Base-by-base conservation (phyloP, 164 flowering plant genomes). In the Nymphaea colorata region DNA sequence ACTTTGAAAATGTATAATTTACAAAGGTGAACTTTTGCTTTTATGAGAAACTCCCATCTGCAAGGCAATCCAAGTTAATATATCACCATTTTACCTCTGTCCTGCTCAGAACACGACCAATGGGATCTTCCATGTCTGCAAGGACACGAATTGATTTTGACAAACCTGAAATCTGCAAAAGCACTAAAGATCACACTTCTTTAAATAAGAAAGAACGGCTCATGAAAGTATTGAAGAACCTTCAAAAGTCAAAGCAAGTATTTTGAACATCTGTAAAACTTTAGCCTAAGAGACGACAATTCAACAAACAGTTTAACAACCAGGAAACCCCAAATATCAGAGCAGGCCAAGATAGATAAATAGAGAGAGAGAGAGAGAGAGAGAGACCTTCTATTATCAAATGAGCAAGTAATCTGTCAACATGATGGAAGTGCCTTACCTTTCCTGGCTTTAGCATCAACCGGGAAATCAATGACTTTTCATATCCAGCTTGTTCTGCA, bases 111-210 rank as follows among this genome's bases (percentile, higher is more conserved):
- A 90, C 82, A 57, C 69, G 83, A 62, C 97, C 96, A 81, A 95
- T 81, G 64, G 99, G 99, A 61, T 95, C 98, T 62, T 95, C 88
- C 94, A 92, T 92, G 73, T 87, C 79, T 55, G 99, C 98, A 72
- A 95, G 94, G 53, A 79, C 80, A 69, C 98, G 98, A 72, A 95
- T 79, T 41, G 93, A 80, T 67, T 86, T 86, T 51, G 99, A 87
- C 70, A 95, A 90, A 74, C 87, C 83, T 61, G 81, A 66, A 69
- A 95, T 78, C 98, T 95, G 86, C 67, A 66, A 8, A 65, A 36
- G 43, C 45, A 62, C 25, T 3, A 61, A 59, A 51, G 51, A 61
- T 25, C 36, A 25, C 36, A 61, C 6, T n/a, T 7, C 41, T 8
- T 8, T 7, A 11, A n/a, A n/a, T n/a, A 8, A 5, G 25, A 61